Evolutionary conservation across 345 rosid species (phyloP), one percentile per base, ranked within the genome.

Genomic region (Eucalyptus sp.): DNA sequence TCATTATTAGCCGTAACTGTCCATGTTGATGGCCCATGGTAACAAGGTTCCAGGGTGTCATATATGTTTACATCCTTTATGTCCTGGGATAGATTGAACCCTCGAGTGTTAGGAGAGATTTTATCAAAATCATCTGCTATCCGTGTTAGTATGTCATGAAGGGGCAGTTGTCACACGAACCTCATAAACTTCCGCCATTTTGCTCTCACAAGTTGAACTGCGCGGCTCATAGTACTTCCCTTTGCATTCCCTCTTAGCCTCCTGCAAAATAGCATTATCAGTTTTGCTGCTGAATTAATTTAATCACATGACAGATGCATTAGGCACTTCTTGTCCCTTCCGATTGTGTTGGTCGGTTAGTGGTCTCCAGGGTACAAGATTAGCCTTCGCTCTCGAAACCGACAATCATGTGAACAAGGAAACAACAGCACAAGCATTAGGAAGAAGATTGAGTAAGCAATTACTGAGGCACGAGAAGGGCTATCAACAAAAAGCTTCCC

Each of bases 31-130:
- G 90, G 51, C 17, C 87, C 93, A 58, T 96, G 93, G 89, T 93
- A 95, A 91, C 99, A 96, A 7, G 99, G 99, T 91, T 97, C 99
- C 27, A 97, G 93, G 89, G 95, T 95, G 93, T 97, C 89, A 41
- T 96, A 97, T 27, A 93, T 66, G 92, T 97, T 97, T 80, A 97
- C 88, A 86, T 86, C 95, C 3, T 33, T 58, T 86, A 95, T 33
- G 9, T 87, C 93, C 98, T 96, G 95, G 76, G 81, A 90, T 87
- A 62, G 37, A 76, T 48, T 56, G 89, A 86, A 64, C 31, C 43
- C 4, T 20, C 12, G 2, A 64, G 41, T 22, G 48, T 76, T 20
- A 76, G 48, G 16, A 76, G 46, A 76, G 44, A 41, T 20, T 37
- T 76, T 10, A 41, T 76, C 44, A 37, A 33, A 71, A 71, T 37